Base-by-base conservation (phyloP, 2,329 filamentous ascomycete genomes). In the Pochonia chlamydosporia region DNA sequence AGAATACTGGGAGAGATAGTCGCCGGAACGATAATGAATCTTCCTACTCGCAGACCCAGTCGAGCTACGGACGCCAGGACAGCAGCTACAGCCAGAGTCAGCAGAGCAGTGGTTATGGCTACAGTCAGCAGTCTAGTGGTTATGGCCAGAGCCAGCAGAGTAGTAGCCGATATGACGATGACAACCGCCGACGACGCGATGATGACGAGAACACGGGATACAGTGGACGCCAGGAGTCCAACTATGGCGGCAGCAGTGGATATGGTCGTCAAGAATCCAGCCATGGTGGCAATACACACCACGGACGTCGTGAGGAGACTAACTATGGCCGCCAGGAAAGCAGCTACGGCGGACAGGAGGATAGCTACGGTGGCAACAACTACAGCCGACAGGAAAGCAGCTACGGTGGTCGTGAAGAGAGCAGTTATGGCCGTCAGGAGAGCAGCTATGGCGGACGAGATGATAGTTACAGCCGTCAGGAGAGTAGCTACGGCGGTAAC, bases 1-100 rank as follows among this genome's bases (percentile, higher is more conserved):
- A 81, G 40, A 80, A 74, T 48, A 73, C 81, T 57, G 71, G 67
- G 41, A 77, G 75, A 54, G 69, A 72, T 46, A 72, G 72, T 54
- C 68, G 76, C 49, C 72, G 73, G 28, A 75, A 80, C 37, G 73
- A 75, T 33, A 66, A 77, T 6, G 78, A 86, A 48, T 81, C 80
- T 20, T 81, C 78, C 6, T 79, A 82, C 62, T 78, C 73, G 4
- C 74, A 84, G 57, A 78, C 72, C 5, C 75, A 80, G 53, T 78
- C 75, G 11, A 78, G 88, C 63, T 81, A 82, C 51, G 81, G 78
- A 25, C 79, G 71, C 46, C 74, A 74, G 9, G 73, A 73, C 18
- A 67, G 75, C 53, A 74, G 75, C 41, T 83, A 83, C 55, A 81
- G 76, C 7, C 76, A 84, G 58, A 79, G 82, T 10, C 67, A 83